phyloP scores from a whole-genome alignment of 768 basidiomycete genomes.

The Termitomyces sp. region DNA sequence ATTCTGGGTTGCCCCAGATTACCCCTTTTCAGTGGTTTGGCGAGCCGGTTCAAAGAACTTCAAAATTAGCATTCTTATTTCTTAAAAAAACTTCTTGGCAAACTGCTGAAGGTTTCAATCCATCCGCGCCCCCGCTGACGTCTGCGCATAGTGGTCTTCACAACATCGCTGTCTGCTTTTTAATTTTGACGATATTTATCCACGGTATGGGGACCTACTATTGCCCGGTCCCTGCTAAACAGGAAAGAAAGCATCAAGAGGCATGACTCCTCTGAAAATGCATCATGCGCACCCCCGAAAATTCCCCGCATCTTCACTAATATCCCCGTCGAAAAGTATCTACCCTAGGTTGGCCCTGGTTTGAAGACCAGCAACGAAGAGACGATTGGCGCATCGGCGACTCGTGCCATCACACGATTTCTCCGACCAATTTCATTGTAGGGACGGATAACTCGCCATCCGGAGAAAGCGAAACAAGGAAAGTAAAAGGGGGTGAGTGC shows the following conservation, averaged over 20 bases:
- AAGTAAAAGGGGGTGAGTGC: too few species aligned
- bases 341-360: not conserved
- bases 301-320: constrained; percentile 12
- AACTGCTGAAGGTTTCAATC: not conserved
- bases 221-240: not conserved
- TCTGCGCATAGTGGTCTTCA: not conserved
- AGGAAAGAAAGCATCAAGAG: not conserved
- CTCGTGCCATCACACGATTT: not conserved
- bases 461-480: too few species aligned
- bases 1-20: constrained; percentile 4
- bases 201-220: constrained; percentile 3
- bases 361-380: not conserved
- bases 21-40: not conserved
- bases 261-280: constrained; percentile 7
- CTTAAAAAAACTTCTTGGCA: not conserved
- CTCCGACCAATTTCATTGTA: not conserved
- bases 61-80: not conserved
- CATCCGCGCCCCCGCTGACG: not conserved
- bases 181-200: constrained; percentile 33
- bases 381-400: not conserved
- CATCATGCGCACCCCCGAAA: constrained; percentile 13
- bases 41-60: not conserved
- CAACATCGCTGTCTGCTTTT: not conserved
- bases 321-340: not conserved
- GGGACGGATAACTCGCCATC: too few species aligned